Conservation (phyloP, 768 basidiomycete genomes). For the Crucibulum laeve region DNA sequence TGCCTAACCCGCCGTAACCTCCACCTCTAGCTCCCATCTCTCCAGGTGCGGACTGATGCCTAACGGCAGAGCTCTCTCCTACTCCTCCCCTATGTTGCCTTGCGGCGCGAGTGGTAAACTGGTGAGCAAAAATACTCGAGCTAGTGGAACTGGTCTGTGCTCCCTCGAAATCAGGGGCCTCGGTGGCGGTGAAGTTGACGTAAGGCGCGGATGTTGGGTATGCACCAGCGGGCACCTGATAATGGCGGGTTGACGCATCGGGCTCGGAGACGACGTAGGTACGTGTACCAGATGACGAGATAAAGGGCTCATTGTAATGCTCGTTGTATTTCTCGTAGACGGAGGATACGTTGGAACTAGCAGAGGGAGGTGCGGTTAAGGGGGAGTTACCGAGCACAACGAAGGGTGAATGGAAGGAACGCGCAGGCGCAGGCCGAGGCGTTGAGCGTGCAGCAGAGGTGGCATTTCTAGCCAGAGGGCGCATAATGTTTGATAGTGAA, state of each 20-base stretch:
- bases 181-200: constrained; percentile 35
- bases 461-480: constrained; percentile 18
- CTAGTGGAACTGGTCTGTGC: constrained; percentile 38
- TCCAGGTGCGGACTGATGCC: constrained; percentile 37
- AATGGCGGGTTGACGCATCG: constrained; percentile 55
- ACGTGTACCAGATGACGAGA: constrained; percentile 41
- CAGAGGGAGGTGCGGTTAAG: constrained; percentile 25
- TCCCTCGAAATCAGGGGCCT: constrained; percentile 29
- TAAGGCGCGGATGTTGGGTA: constrained; percentile 49
- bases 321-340: constrained; percentile 65
- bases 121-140: constrained; percentile 33
- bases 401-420: constrained; percentile 67
- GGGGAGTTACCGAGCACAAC: constrained; percentile 41
- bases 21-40: constrained; percentile 39
- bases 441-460: constrained; percentile 14
- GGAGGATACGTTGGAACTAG: constrained; percentile 22
- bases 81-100: constrained; percentile 38
- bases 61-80: constrained; percentile 43
- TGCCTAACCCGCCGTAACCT: constrained; percentile 34
- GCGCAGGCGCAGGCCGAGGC: constrained; percentile 20
- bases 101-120: constrained; percentile 35
- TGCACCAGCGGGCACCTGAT: constrained; percentile 71
- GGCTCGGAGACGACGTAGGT: constrained; percentile 76
- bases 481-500: constrained; percentile 27
- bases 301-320: constrained; percentile 41